Base-by-base conservation (phyloP, 768 basidiomycete species). In the Panaeolus papilionaceus region DNA sequence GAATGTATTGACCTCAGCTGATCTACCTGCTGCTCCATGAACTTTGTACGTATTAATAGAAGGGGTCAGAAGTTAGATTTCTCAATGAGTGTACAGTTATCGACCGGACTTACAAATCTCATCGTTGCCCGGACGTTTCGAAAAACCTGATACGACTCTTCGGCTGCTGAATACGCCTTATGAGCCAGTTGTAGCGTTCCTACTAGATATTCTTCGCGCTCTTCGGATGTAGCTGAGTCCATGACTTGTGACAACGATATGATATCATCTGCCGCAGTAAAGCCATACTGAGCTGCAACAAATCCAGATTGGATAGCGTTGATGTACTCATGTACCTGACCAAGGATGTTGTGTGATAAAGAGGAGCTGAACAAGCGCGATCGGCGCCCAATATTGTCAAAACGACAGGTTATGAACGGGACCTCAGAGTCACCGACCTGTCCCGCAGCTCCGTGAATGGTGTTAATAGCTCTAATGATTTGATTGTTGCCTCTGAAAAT, bases 141-240 rank as follows among this genome's bases (percentile, higher is more conserved):
- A 62, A 71, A 68, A 7, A 26, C 54, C 33, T 71, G 63, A 62
- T 45, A 68, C 16, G 71, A 68, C 38, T 69, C 71, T 47, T 70
- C 42, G 12, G 64, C 65, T 12, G 67, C 61, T 23, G 63, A 47
- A 40, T 69, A 71, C 0, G 71, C 71, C 44, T 68, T 45, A 39
- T 70, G 40, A 6, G 71, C 71, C 4, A 71, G 65, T 62, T 71
- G 63, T 33, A 71, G 58, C 16, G 71, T 71, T 14, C 71, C 71
- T 3, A 58, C 61, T 6, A 71, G 39, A 23, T 71, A 71, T 23
- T 70, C 68, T 3, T 39, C 61, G 7, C 68, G 67, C 20, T 69
- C 69, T 2, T 68, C 64, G 1, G 26, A 47, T n/a, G 69, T 69
- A n/a, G 64, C 66, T 62, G 61, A 54, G 6, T 68, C 61, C 10